Base-by-base conservation (phyloP, 2,329 filamentous ascomycete genomes). In the Beauveria varroae region DNA sequence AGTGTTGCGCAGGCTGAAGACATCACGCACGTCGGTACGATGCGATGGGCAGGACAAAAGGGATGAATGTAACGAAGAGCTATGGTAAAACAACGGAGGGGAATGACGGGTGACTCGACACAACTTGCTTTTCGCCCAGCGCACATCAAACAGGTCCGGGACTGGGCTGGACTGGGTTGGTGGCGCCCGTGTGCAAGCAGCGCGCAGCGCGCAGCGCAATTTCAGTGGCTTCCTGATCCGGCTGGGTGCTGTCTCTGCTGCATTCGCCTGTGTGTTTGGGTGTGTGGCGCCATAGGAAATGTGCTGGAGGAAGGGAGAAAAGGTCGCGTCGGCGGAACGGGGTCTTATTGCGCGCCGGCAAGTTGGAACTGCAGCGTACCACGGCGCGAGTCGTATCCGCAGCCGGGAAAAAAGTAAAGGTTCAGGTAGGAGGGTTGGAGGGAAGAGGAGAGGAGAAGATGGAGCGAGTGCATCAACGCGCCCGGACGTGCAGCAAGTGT, bases 151-250 rank as follows among this genome's bases (percentile, higher is more conserved):
- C 57, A 52, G 46, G 20, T 24, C 37, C 16, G n/a, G 43, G 41
- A 37, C 24, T 44, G 53, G 41, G 28, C 28, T n/a, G 24, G 41
- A 28, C 24, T 20, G 5, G 49, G 44, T 12, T 46, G 49, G 26
- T 8, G 49, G 37, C 52, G 53, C n/a, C 20, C 40, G 43, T 49
- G 24, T 24, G 46, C 22, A 30, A 26, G 52, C 40, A 43, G 22
- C 26, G 34, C 9, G 30, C 28, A 34, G 30, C 10, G 30, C 30
- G 12, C 55, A 20, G 55, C 28, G 46, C 57, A 59, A 59, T 52
- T 52, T 59, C 47, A 52, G 47, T 30, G 57, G 47, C 57, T 52
- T 59, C 57, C 57, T 59, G 46, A 50, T 59, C 57, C 57, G 57
- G 57, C 24, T 24, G 47, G 44, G 57, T 40, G 47, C 18, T 52